Evolutionary conservation across 768 basidiomycete genomes (phyloP).

Genomic region (Amanita phalloides): DNA sequence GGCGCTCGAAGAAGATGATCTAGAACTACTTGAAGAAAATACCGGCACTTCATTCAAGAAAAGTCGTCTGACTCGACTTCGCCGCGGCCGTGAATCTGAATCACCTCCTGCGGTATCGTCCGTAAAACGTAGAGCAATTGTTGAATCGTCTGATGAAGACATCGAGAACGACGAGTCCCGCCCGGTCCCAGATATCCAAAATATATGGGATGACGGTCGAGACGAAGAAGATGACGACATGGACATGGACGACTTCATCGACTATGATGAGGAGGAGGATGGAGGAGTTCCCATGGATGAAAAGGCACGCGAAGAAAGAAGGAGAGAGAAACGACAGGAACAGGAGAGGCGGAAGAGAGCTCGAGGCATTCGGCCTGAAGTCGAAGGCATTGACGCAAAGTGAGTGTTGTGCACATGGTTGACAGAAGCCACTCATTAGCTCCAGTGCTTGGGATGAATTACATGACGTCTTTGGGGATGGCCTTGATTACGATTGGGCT

Average conservation of each 20-base stretch:
- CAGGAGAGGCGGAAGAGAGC: conserved; percentile 60
- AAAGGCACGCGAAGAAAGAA: conserved; percentile 64
- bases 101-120: conserved; percentile 57
- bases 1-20: conserved; percentile 85
- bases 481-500: conserved; percentile 94
- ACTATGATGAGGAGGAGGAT: conserved; percentile 74
- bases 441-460: conserved; percentile 90
- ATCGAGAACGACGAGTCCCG: conserved; percentile 46
- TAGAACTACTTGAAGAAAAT: conserved; percentile 84
- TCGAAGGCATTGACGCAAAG: conserved; percentile 77
- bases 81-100: conserved; percentile 63
- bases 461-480: conserved; percentile 92
- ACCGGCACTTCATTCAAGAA: conserved; percentile 73
- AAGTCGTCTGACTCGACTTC: conserved; percentile 52
- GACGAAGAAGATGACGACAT: conserved; percentile 69
- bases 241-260: conserved; percentile 71
- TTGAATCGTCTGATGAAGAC: conserved; percentile 75
- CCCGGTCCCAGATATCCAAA: conserved; percentile 51
- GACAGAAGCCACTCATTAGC: conserved; percentile 7
- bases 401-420: conserved; percentile 26
- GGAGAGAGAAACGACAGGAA: conserved; percentile 55
- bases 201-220: conserved; percentile 79
- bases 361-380: conserved; percentile 46
- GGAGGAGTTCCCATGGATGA: conserved; percentile 61
- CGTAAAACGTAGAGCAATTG: conserved; percentile 44